Evolutionary conservation across 148 eudicot species (phyloP).

Genomic region (Limonium bicolor): DNA sequence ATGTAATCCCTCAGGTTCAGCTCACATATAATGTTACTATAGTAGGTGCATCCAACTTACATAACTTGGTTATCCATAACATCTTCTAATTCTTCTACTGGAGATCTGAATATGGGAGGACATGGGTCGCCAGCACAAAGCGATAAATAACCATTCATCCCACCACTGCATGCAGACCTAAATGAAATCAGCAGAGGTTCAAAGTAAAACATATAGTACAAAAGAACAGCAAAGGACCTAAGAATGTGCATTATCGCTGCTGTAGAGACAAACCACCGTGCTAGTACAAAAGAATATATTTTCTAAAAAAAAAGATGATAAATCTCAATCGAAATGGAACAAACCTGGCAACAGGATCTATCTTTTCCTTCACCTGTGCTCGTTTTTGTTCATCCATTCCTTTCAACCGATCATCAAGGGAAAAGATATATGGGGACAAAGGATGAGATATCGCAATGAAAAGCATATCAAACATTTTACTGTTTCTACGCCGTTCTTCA

Average conservation of each 20-base stretch:
- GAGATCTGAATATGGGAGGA: constrained; percentile 84
- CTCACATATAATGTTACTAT: too few relatives aligned
- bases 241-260: too few relatives aligned
- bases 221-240: neutral
- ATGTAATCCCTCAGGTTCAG: neutral
- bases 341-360: constrained; percentile 78
- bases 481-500: constrained; percentile 87
- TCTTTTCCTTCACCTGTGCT: constrained; percentile 31
- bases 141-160: constrained; percentile 91
- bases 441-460: constrained; percentile 74
- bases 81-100: constrained; percentile 71
- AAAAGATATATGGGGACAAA: constrained; percentile 67
- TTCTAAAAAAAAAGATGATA: neutral
- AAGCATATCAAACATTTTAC: constrained; percentile 68
- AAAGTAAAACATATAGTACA: neutral
- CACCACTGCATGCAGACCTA: constrained; percentile 66
- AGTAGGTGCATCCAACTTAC: constrained; percentile 26
- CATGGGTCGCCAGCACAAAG: constrained; percentile 93
- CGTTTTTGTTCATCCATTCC: constrained; percentile 46
- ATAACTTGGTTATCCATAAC: constrained; percentile 80
- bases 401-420: constrained; percentile 80
- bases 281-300: neutral
- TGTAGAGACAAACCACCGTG: neutral
- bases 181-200: constrained; percentile 15
- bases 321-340: constrained; percentile 6